Base-by-base conservation (phyloP, 768 basidiomycete genomes). In the Suillus alpinus region DNA sequence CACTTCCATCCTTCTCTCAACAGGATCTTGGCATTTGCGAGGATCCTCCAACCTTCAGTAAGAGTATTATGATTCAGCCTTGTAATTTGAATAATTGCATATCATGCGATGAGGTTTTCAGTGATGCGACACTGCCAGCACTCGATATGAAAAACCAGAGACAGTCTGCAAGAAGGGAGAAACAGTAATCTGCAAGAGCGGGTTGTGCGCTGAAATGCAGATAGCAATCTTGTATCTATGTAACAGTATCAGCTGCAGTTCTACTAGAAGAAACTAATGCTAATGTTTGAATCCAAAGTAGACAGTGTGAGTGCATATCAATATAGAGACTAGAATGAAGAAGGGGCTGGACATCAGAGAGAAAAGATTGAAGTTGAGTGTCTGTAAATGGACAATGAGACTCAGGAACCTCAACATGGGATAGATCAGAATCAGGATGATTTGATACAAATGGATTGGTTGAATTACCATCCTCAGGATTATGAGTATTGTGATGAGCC, bases 161-260 rank as follows among this genome's bases (percentile, higher is more conserved):
- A 89, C 82, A 1, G 83, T 80, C 55, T 82, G 77, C 51, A 96
- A 77, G 68, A 96, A 94, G 31, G n/a, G 87, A 84, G 63, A 85
- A 82, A 65, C 95, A 94, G 71, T 98, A 98, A 56, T 90, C 83
- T 1, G 94, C 86, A 4, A 98, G 75, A 1, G 69, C 68, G 0
- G 82, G 77, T 61, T 94, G 86, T 3, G 71, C 73, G 0, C 70
- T 71, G 70, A 99, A 88, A 59, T 86, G 85, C 10, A 98, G 73
- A 71, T 98, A 98, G 26, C 97, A 91, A 73, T 99, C 97, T 76
- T 97, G 94, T 18, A 31, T 31, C 31, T 31, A 6, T 31, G 31
- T 31, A 31, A 31, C 6, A 36, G 40, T 41, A 41, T 41, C 9
- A 41, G 40, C 7, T 8, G 7, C 40, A 9, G 18, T 18, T 41